A percentile compares a stretch with the other conserved stretches of the same genome.
Evolutionary conservation across 306 rosid species (phyloP).

Genomic region (Crotalaria pallida): DNA sequence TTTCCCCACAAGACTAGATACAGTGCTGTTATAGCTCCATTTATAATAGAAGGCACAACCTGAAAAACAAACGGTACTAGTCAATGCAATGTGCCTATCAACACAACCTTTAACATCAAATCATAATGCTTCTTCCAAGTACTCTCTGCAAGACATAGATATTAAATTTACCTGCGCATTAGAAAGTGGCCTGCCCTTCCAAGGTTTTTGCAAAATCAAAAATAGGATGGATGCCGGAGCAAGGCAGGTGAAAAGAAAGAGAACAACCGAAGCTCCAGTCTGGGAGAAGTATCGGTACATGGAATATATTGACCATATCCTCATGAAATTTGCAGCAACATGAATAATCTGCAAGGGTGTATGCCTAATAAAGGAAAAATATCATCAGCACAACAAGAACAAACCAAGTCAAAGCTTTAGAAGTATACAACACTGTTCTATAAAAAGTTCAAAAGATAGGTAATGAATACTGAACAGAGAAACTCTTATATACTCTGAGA

Average conservation of each 20-base stretch:
- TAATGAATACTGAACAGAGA: background rate
- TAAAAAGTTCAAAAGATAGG: background rate
- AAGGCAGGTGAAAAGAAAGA: constrained; percentile 78
- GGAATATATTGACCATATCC: constrained; percentile 97
- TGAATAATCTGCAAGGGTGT: constrained; percentile 93
- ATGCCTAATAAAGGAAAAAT: constrained; percentile 47
- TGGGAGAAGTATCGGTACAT: constrained; percentile 69
- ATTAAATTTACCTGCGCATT: constrained; percentile 65
- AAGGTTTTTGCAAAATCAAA: constrained; percentile 88
- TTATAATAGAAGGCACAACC: constrained; percentile 93
- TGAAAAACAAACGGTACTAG: constrained; percentile 34
- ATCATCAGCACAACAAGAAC: constrained; percentile 16
- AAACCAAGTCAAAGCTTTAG: background rate
- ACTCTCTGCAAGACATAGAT: background rate
- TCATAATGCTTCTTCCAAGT: background rate
- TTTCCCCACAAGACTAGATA: constrained; percentile 94
- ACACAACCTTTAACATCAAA: background rate
- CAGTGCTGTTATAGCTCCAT: constrained; percentile 87
- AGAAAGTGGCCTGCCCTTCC: constrained; percentile 96
- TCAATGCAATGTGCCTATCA: constrained; percentile 17
- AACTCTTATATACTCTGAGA: background rate
- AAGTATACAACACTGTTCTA: background rate
- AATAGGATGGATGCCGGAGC: constrained; percentile 73
- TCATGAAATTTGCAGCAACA: constrained; percentile 69
- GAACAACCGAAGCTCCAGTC: constrained; percentile 83